These are phyloP conservation scores for Cercospora sp. DNA, from an alignment of 2,329 filamentous ascomycete genomes.

Conservation along the genomic window DNA sequence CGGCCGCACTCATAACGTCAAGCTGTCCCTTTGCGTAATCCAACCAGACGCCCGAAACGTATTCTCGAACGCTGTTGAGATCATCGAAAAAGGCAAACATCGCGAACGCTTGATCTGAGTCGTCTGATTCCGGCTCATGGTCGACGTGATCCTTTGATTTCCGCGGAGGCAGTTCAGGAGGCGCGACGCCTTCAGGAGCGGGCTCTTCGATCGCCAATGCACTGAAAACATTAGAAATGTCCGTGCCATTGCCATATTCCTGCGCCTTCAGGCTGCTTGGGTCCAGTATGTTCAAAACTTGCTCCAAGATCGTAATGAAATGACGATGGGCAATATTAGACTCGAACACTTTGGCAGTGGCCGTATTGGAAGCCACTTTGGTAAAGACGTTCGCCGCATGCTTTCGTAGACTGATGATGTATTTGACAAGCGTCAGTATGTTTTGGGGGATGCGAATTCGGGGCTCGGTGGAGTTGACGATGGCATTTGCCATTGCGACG, in stretches of 20 bases:
- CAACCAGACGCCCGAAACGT: neutral
- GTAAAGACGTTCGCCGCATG: neutral
- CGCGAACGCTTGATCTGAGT: neutral
- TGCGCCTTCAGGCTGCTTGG: neutral
- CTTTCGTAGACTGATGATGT: neutral
- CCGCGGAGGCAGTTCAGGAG: neutral
- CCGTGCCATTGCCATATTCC: neutral
- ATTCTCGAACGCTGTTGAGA: neutral
- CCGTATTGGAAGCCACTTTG: neutral
- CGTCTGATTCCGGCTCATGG: neutral
- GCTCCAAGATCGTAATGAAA: neutral
- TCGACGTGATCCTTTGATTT: neutral
- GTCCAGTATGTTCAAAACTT: neutral
- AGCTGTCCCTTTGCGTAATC: neutral
- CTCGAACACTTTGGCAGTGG: fast-evolving
- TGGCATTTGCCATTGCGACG: neutral
- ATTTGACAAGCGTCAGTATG: neutral
- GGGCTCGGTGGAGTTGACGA: neutral
- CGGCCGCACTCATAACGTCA: neutral
- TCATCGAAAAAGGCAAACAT: neutral
- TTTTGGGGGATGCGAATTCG: neutral
- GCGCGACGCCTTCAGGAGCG: neutral
- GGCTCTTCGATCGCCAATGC: neutral
- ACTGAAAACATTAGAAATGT: neutral
- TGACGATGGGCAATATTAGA: neutral